phyloP scores from a whole-genome alignment of 2,329 filamentous ascomycete genomes.

The Aspergillus sojae region DNA sequence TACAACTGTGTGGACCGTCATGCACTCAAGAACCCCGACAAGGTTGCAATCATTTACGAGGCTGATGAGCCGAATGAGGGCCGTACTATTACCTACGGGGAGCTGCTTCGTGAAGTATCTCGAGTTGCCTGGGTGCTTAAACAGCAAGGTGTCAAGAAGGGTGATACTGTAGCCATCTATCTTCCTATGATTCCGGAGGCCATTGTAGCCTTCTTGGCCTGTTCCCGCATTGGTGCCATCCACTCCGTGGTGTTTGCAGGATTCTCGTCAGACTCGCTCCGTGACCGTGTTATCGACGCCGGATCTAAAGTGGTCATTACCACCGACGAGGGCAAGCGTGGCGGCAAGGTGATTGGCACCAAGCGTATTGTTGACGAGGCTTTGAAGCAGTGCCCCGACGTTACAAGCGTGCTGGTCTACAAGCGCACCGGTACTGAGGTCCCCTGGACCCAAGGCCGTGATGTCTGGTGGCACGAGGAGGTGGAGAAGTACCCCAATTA shows the following conservation, averaged over 20 bases:
- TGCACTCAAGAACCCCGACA: constrained; percentile 90
- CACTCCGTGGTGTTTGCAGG: constrained; percentile 98
- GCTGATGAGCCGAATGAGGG: constrained; percentile 87
- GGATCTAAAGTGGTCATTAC: constrained; percentile 94
- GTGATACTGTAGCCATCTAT: constrained; percentile 96
- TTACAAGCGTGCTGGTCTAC: constrained; percentile 84
- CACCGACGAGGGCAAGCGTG: constrained; percentile 95
- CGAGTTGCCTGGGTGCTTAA: constrained; percentile 84
- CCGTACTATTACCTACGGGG: constrained; percentile 86
- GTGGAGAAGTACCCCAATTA: constrained; percentile 95
- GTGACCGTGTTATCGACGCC: constrained; percentile 91
- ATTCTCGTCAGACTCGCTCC: constrained; percentile 93
- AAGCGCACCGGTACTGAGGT: constrained; percentile 93
- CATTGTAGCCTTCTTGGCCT: constrained; percentile 85
- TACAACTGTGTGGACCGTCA: constrained; percentile 98
- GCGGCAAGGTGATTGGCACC: constrained; percentile 94
- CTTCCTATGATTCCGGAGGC: constrained; percentile 99
- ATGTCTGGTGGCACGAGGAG: constrained; percentile 99
- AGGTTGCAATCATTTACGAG: constrained; percentile 97
- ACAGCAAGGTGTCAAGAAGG: constrained; percentile 95
- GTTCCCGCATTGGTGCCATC: constrained; percentile 87
- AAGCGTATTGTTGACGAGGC: constrained; percentile 99
- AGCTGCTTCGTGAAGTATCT: constrained; percentile 90
- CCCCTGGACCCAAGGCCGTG: constrained; percentile 84
- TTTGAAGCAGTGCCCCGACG: constrained; percentile 90